Evolutionary conservation across 2,329 filamentous ascomycete genomes (phyloP).

Genomic region (Cyphellophora attinorum): DNA sequence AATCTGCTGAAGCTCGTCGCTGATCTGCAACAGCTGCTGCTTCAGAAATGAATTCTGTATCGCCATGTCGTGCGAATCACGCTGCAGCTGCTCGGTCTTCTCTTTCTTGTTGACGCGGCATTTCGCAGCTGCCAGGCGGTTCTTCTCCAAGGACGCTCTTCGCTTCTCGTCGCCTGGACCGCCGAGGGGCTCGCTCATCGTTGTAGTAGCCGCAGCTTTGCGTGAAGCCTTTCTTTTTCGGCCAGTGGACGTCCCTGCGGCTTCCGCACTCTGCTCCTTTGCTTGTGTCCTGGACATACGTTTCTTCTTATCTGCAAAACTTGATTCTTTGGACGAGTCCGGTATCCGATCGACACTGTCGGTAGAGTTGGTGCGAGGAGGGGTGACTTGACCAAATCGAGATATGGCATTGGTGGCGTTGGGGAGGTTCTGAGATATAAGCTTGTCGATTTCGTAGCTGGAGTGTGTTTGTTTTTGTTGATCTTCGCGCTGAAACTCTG

Average conservation of each 20-base stretch:
- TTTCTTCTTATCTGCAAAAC: conserved; percentile 8
- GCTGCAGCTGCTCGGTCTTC: conserved; percentile 18
- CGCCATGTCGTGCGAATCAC: conserved; percentile 18
- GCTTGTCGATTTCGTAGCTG: conserved; percentile 14
- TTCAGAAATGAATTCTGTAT: conserved; percentile 19
- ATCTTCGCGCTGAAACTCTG: conserved; percentile 14
- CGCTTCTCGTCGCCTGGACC: conserved; percentile 15
- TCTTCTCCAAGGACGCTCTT: conserved; percentile 19
- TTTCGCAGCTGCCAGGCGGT: conserved; percentile 19
- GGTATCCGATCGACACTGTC: conserved; percentile 6
- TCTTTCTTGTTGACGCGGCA: conserved; percentile 20
- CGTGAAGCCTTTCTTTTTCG: conserved; percentile 16
- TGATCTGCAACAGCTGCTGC: conserved; percentile 19
- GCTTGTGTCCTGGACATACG: conserved; percentile 7
- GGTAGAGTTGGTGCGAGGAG: conserved; percentile 16
- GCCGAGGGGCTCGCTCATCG: conserved; percentile 4
- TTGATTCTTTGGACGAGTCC: background rate
- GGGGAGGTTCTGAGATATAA: conserved; percentile 11
- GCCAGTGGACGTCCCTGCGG: conserved; percentile 4
- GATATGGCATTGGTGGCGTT: conserved; percentile 11
- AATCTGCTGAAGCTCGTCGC: conserved; percentile 19
- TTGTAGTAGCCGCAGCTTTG: conserved; percentile 7
- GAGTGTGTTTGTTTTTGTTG: conserved; percentile 6
- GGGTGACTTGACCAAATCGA: conserved; percentile 18
- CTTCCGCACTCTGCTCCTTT: conserved; percentile 5